These are phyloP conservation scores for Phaseolus lunatus DNA, from an alignment of 306 rosid genomes.

Conservation along the genomic window DNA sequence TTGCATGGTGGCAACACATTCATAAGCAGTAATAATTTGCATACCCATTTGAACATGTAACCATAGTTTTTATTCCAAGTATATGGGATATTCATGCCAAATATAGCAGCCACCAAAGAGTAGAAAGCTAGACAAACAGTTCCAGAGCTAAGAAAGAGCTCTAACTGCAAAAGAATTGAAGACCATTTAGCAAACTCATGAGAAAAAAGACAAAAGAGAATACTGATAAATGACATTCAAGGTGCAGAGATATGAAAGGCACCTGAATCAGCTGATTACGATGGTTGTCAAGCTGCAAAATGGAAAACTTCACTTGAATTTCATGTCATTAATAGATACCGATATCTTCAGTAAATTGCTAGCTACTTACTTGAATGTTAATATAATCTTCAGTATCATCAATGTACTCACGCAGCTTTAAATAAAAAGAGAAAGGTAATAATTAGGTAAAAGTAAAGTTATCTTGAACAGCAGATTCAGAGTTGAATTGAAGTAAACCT, in stretches of 20 bases:
- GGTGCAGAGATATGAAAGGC: slow-evolving; percentile 35
- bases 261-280: slow-evolving; percentile 89
- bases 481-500: slow-evolving; percentile 30
- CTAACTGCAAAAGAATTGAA: slow-evolving; percentile 64
- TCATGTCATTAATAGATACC: slow-evolving; percentile 9
- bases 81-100: slow-evolving; percentile 91
- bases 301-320: background rate
- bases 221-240: background rate
- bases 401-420: slow-evolving; percentile 88
- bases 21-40: slow-evolving; percentile 10
- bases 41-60: slow-evolving; percentile 89
- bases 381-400: slow-evolving; percentile 96
- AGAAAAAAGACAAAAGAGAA: slow-evolving; percentile 10
- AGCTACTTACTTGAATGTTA: slow-evolving; percentile 77
- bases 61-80: slow-evolving; percentile 62
- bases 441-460: slow-evolving; percentile 25
- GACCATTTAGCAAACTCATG: slow-evolving; percentile 22
- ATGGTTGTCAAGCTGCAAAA: slow-evolving; percentile 82
- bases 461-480: slow-evolving; percentile 21
- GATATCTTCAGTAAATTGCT: slow-evolving; percentile 3
- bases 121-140: slow-evolving; percentile 69
- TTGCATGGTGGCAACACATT: no score
- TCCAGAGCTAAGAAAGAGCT: slow-evolving; percentile 88
- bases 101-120: slow-evolving; percentile 74
- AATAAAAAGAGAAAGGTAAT: slow-evolving; percentile 34